These are phyloP conservation scores for Pyrenochaeta sp. DNA, from an alignment of 2,329 filamentous ascomycete genomes.

Conservation along the genomic window DNA sequence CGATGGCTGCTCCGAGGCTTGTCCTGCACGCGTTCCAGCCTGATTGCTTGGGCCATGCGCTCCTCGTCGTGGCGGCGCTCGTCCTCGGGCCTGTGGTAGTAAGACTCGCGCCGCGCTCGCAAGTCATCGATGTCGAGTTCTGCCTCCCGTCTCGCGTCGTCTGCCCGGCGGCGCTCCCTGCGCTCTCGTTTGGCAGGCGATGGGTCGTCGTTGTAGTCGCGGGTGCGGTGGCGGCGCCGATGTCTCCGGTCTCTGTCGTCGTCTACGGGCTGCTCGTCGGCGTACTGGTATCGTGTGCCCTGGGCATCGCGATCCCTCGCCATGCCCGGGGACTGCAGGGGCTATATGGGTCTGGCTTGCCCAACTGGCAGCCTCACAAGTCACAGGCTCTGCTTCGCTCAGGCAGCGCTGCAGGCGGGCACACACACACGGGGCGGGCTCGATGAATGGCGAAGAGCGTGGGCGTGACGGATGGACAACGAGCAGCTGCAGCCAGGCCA, in stretches of 20 bases:
- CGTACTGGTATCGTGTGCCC: conserved; percentile 40
- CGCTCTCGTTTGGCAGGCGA: conserved; percentile 37
- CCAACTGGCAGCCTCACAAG: conserved; percentile 37
- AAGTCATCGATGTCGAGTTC: conserved; percentile 52
- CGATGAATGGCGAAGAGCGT: conserved; percentile 35
- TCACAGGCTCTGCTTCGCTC: conserved; percentile 39
- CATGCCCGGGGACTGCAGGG: conserved; percentile 41
- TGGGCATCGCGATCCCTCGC: conserved; percentile 41
- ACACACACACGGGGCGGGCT: conserved; percentile 30
- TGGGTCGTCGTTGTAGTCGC: conserved; percentile 35
- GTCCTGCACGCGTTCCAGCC: conserved; percentile 35
- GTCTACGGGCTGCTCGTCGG: conserved; percentile 34
- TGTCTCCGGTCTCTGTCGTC: conserved; percentile 39
- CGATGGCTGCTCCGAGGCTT: conserved; percentile 35
- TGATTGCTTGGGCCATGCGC: conserved; percentile 42
- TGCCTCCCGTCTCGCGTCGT: conserved; percentile 35
- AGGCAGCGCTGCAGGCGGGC: conserved; percentile 43
- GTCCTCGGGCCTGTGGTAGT: conserved; percentile 44
- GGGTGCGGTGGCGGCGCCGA: conserved; percentile 35
- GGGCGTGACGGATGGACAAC: conserved; percentile 38
- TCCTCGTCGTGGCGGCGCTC: conserved; percentile 39
- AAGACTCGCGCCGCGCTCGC: conserved; percentile 46
- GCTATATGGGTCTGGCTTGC: conserved; percentile 35
- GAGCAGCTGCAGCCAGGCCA: conserved; percentile 37
- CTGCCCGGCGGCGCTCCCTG: conserved; percentile 41